phyloP scores from a whole-genome alignment of 768 basidiomycete genomes.

The Podaxis carcinomalis region DNA sequence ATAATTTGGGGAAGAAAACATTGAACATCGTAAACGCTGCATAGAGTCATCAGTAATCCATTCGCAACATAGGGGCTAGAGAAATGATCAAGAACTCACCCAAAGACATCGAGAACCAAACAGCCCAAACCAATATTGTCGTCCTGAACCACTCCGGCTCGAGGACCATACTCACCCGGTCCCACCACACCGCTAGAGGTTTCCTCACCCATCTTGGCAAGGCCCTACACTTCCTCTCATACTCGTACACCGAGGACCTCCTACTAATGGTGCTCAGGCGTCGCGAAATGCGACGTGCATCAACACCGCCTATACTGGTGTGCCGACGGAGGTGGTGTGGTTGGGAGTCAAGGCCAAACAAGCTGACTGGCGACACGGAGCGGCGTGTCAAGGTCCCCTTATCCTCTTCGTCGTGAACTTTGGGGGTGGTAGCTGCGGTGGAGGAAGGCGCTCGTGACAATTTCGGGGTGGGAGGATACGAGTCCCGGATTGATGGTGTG shows the following conservation, averaged over 20 bases:
- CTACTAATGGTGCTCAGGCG: slow-evolving; percentile 18
- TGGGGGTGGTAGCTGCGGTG: background rate
- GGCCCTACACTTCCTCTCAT: slow-evolving; percentile 31
- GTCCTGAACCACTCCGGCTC: slow-evolving; percentile 72
- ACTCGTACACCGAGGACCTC: slow-evolving; percentile 43
- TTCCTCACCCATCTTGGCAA: slow-evolving; percentile 53
- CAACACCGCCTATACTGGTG: background rate
- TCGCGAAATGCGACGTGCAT: slow-evolving; percentile 1
- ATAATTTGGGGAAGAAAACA: slow-evolving; percentile 81
- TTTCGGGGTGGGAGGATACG: background rate
- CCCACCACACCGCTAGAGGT: slow-evolving; percentile 66
- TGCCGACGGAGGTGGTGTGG: background rate
- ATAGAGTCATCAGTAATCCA: background rate
- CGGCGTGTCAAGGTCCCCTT: background rate
- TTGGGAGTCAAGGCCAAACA: background rate
- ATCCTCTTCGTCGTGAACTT: background rate
- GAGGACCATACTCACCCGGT: slow-evolving; percentile 66
- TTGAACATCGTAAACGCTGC: slow-evolving; percentile 90
- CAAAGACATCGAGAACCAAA: slow-evolving; percentile 74
- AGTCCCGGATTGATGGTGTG: background rate
- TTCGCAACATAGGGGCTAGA: background rate
- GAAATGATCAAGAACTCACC: slow-evolving; percentile 40
- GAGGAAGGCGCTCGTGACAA: background rate
- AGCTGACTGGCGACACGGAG: background rate
- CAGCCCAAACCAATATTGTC: slow-evolving; percentile 74